Conservation (phyloP, 441 rosid genomes). For the Erodium moschatum region DNA sequence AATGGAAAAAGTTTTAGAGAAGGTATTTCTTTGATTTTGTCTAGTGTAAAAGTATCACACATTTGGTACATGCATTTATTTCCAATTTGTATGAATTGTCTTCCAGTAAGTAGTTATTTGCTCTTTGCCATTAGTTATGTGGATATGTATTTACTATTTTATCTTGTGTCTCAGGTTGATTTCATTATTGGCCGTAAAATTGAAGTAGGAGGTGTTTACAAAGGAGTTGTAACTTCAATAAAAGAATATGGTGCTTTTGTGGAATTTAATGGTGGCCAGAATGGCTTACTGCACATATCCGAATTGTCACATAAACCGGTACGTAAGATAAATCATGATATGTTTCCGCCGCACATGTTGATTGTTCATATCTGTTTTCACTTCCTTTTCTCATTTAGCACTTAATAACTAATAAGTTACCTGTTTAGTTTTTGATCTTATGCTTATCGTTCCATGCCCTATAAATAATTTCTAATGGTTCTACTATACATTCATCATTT, state of each 20-base stretch:
- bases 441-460: not conserved
- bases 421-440: not conserved
- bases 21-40: slow-evolving; percentile 38
- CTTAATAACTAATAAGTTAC: not conserved
- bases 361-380: not conserved
- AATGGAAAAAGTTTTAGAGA: slow-evolving; percentile 77
- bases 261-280: slow-evolving; percentile 95
- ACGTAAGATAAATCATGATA: slow-evolving; percentile 20
- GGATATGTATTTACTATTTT: slow-evolving; percentile 9
- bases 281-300: slow-evolving; percentile 83
- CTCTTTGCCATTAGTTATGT: not conserved
- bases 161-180: slow-evolving; percentile 51
- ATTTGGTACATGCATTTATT: not conserved
- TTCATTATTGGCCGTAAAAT: slow-evolving; percentile 75
- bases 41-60: not conserved
- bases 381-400: not conserved
- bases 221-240: slow-evolving; percentile 76
- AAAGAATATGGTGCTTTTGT: slow-evolving; percentile 97
- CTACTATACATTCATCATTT: not conserved
- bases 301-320: slow-evolving; percentile 92
- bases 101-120: not conserved
- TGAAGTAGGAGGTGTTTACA: slow-evolving; percentile 75
- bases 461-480: not conserved
- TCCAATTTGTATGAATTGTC: not conserved
- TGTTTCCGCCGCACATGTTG: not conserved